Evolutionary conservation across 2,329 filamentous ascomycete species (phyloP).

Genomic region (Microsporum audouinii): DNA sequence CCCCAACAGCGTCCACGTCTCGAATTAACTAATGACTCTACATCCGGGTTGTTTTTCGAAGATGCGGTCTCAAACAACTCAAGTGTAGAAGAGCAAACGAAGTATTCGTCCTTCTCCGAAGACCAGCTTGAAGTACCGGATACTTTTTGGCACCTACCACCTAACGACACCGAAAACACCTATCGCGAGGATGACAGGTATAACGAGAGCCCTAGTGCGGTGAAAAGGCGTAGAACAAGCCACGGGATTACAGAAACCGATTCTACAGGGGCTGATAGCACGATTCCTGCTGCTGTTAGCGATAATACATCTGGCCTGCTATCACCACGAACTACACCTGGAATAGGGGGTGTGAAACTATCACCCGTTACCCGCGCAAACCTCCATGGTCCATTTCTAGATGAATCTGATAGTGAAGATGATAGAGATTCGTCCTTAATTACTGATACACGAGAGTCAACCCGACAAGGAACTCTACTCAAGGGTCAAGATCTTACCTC

Average conservation of each 20-base stretch:
- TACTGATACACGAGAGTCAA: background rate
- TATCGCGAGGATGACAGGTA: slow-evolving; percentile 19
- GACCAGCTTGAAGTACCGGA: background rate
- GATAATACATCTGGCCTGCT: background rate
- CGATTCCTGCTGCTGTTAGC: background rate
- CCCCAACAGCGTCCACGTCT: background rate
- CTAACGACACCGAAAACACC: background rate
- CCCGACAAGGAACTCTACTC: background rate
- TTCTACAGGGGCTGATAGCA: background rate
- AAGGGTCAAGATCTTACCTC: background rate
- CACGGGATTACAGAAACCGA: background rate
- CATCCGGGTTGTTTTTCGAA: slow-evolving; percentile 25
- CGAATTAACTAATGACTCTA: slow-evolving; percentile 10
- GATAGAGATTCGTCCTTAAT: slow-evolving; percentile 14
- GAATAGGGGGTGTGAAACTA: too few species aligned
- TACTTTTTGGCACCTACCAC: background rate
- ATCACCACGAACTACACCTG: background rate
- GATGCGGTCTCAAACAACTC: slow-evolving; percentile 15
- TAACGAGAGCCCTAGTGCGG: slow-evolving; percentile 23
- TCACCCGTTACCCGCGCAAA: background rate
- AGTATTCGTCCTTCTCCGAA: background rate
- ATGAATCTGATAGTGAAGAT: slow-evolving; percentile 45
- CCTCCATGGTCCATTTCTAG: slow-evolving; percentile 30
- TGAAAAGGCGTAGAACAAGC: slow-evolving; percentile 22
- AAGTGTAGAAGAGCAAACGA: background rate